Percentiles rank a stretch among this genome's conserved stretches.
Conservation (phyloP, 164 flowering plant species). For the Aristolochia contorta region DNA sequence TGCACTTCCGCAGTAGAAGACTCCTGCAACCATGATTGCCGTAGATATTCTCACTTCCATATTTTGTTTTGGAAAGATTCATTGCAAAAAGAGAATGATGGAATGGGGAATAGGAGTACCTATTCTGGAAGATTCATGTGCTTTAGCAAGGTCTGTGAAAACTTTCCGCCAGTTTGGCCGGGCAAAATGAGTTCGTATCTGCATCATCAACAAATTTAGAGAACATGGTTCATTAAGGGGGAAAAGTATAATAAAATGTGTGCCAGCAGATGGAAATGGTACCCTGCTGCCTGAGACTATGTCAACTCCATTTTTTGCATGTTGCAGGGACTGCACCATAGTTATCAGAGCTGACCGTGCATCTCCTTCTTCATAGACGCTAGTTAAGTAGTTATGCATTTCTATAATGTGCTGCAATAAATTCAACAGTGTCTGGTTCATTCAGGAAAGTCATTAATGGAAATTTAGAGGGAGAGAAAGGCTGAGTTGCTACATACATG, state of each 20-base stretch:
- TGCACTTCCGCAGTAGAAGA: conserved; percentile 87
- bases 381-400: conserved; percentile 92
- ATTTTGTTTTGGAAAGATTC: background rate
- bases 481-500: conserved; percentile 21
- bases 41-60: background rate
- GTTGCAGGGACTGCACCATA: conserved; percentile 89
- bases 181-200: conserved; percentile 91
- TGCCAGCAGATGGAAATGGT: conserved; percentile 6
- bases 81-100: background rate
- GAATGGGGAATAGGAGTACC: conserved; percentile 28
- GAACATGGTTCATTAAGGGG: background rate
- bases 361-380: conserved; percentile 96
- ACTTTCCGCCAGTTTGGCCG: conserved; percentile 96
- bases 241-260: background rate
- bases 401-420: conserved; percentile 61
- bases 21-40: conserved; percentile 43
- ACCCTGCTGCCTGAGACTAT: conserved; percentile 86
- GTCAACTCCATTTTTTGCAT: conserved; percentile 84
- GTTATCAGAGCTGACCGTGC: conserved; percentile 88
- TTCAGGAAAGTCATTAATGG: background rate
- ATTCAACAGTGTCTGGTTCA: conserved; percentile 1
- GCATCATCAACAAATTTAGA: conserved; percentile 14
- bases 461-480: background rate
- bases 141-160: conserved; percentile 43
- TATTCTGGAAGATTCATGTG: conserved; percentile 44